Percentiles rank a stretch among this genome's conserved stretches.
Conservation (phyloP, 2,329 filamentous ascomycete genomes). For the Fusarium caatingaense region DNA sequence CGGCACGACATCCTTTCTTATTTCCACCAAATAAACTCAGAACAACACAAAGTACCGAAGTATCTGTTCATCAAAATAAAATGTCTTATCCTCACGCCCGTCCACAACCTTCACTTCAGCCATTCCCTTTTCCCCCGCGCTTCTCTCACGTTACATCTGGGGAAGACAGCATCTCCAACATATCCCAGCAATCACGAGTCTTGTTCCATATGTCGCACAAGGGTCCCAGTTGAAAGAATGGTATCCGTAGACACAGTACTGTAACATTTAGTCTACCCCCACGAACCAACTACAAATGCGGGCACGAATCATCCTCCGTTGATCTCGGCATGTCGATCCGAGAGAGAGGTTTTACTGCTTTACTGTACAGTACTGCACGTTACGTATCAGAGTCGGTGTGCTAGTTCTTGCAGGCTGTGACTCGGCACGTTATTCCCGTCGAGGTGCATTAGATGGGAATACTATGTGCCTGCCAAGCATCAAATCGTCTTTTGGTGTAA, state of each 20-base stretch:
- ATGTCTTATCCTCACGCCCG: constrained; percentile 22
- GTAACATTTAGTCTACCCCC: constrained; percentile 8
- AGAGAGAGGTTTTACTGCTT: constrained; percentile 3
- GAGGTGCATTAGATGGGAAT: constrained; percentile 19
- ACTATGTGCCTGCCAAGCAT: constrained; percentile 3
- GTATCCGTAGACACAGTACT: neutral
- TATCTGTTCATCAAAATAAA: neutral
- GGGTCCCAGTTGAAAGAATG: neutral
- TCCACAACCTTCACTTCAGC: neutral
- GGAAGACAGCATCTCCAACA: constrained; percentile 2
- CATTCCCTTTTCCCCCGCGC: constrained; percentile 5
- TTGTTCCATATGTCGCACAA: neutral
- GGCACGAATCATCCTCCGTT: constrained; percentile 35
- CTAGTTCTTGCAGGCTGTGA: constrained; percentile 3
- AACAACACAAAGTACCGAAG: neutral
- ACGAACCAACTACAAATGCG: constrained; percentile 23
- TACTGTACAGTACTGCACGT: neutral
- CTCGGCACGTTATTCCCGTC: constrained; percentile 37
- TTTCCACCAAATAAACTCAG: neutral
- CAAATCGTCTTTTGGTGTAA: neutral
- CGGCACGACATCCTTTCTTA: constrained; percentile 7
- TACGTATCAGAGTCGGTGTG: constrained; percentile 15
- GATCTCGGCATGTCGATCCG: constrained; percentile 36
- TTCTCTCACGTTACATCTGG: constrained; percentile 3
- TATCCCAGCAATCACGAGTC: constrained; percentile 5